Evolutionary conservation across 805 yeast species (phyloP), one percentile per base, ranked within the genome.

Genomic region (Candida gorgasii): DNA sequence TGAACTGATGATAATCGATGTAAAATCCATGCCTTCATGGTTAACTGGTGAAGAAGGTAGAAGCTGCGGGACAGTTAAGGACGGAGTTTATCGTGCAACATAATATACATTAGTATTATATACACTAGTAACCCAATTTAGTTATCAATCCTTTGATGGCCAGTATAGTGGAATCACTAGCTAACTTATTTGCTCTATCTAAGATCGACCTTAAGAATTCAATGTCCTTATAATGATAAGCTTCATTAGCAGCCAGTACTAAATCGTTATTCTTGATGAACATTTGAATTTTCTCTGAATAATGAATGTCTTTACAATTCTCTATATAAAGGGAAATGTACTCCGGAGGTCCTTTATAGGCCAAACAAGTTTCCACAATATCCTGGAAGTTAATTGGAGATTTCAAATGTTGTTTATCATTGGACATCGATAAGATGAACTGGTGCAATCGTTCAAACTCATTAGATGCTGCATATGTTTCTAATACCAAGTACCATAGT

Each of bases 371-470:
- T 12, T 73, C 66, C 42, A 71, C 85, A 49, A 89, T 81, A 0
- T 84, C 81, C 46, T 72, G 73, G 45, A 82, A 83, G 0, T 92
- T 89, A 31, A 89, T 85, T 0, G 87, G 85, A 0, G 93, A 79
- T 47, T 78, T 82, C 20, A 54, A 46, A 34, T 67, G 70, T 1
- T 62, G 56, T 12, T 52, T 42, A 22, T 47, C 45, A 31, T 37
- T 43, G 9, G 47, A 48, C 11, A 50, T 30, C 11, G 55, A 53
- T 20, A 46, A 28, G 4, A 65, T 57, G 46, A 69, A 68, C 41
- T 60, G 58, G 45, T 62, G 58, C 17, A 70, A 52, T 22, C 60
- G 50, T 17, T 68, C 71, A 48, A 68, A 69, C 13, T 69, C 64
- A 7, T 50, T 52, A 2, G 49, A 8, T 29, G 55, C 46, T 30